A percentile compares a stretch with the other conserved stretches of the same genome.
Conservation (phyloP, 2,329 filamentous ascomycete genomes). For the Teratosphaeria nubilosa region DNA sequence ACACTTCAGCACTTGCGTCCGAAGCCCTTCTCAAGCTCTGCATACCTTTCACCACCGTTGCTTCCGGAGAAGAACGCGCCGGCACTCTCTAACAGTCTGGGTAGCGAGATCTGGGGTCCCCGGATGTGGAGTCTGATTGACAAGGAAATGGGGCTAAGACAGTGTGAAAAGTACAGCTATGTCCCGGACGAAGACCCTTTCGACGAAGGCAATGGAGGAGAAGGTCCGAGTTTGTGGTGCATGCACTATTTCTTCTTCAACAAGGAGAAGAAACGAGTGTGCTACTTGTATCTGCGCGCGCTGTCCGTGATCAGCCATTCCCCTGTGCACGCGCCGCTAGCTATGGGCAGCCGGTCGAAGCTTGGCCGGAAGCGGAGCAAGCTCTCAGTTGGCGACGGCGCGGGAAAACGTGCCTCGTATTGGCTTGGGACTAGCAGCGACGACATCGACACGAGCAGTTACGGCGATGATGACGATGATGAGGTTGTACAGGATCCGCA, state of each 20-base stretch:
- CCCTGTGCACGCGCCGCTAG: constrained; percentile 36
- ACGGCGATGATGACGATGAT: constrained; percentile 26
- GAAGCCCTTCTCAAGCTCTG: constrained; percentile 19
- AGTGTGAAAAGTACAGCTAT: constrained; percentile 85
- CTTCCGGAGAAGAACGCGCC: constrained; percentile 17
- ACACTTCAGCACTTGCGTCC: constrained; percentile 81
- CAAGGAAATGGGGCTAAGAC: constrained; percentile 83
- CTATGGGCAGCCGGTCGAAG: constrained; percentile 34
- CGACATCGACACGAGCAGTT: constrained; percentile 9
- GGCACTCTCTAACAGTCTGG: constrained; percentile 11
- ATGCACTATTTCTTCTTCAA: constrained; percentile 98
- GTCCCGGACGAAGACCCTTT: constrained; percentile 83
- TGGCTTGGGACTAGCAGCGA: constrained; percentile 65
- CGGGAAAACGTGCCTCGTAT: constrained; percentile 72
- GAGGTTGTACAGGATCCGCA: constrained; percentile 15
- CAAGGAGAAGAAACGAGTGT: constrained; percentile 80
- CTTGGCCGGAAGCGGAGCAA: constrained; percentile 1
- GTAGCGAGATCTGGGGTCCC: constrained; percentile 58
- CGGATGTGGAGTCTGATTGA: constrained; percentile 88
- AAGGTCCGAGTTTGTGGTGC: constrained; percentile 62
- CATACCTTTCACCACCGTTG: constrained; percentile 12
- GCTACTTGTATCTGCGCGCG: constrained; percentile 87
- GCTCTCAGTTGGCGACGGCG: constrained; percentile 40
- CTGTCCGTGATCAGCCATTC: constrained; percentile 64
- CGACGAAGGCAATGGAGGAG: constrained; percentile 64